Conservation (phyloP, 345 rosid genomes). For the Sisymbrium altissimum region DNA sequence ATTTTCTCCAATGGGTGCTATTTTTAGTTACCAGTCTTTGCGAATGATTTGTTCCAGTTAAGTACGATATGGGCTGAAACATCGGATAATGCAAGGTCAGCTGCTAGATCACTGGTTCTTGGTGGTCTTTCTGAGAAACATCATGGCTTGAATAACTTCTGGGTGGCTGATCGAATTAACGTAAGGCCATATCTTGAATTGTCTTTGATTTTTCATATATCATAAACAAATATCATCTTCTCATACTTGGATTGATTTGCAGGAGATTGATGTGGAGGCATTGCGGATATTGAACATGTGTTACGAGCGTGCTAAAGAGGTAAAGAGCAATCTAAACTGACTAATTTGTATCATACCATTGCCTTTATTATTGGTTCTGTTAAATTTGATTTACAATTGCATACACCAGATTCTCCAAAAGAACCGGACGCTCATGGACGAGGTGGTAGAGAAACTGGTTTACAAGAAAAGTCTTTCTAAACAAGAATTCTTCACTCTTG, state of each 20-base stretch:
- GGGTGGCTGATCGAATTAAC: slow-evolving; percentile 76
- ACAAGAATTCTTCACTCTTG: slow-evolving; percentile 64
- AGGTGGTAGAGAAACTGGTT: slow-evolving; percentile 63
- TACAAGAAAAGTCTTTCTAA: slow-evolving; percentile 70
- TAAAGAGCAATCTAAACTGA: slow-evolving; percentile 8
- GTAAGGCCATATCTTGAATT: slow-evolving; percentile 40
- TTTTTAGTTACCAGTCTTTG: slow-evolving; percentile 14
- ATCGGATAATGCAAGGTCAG: slow-evolving; percentile 87
- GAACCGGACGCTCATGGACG: slow-evolving; percentile 66
- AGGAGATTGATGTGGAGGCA: slow-evolving; percentile 88
- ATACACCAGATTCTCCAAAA: slow-evolving; percentile 33
- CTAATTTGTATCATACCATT: neutral
- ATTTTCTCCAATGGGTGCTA: neutral
- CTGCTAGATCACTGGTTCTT: slow-evolving; percentile 75
- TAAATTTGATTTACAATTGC: neutral
- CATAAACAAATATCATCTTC: neutral
- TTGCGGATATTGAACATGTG: slow-evolving; percentile 58
- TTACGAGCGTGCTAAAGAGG: slow-evolving; percentile 84
- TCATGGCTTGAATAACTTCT: slow-evolving; percentile 72
- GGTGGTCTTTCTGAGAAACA: slow-evolving; percentile 90
- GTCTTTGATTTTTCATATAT: neutral
- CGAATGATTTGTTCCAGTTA: slow-evolving; percentile 48
- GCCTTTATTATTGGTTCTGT: neutral
- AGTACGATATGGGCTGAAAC: slow-evolving; percentile 99
- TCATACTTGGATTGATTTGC: slow-evolving; percentile 22